Conservation (phyloP, 805 yeast genomes). For the Myxozyma monticola region DNA sequence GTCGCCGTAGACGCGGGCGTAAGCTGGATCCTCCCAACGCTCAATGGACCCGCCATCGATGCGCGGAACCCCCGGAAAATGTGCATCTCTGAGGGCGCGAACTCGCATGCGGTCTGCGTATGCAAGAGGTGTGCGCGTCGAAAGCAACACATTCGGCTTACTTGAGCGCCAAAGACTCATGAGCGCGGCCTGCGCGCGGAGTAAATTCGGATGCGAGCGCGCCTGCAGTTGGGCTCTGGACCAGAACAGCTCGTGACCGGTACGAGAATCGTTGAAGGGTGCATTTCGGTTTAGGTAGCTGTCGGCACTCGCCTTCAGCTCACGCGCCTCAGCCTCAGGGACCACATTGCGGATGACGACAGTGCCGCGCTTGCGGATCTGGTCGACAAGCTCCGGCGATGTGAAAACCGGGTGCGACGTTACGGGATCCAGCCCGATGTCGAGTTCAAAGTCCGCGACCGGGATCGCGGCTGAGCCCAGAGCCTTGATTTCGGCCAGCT, state of each 20-base stretch:
- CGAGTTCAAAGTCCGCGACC: conserved; percentile 6
- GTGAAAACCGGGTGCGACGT: not conserved
- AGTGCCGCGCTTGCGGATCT: conserved; percentile 35
- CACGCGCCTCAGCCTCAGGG: conserved; percentile 34
- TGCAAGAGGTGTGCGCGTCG: conserved; percentile 40
- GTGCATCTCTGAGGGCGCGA: no score
- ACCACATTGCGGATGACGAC: conserved; percentile 41
- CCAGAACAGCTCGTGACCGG: conserved; percentile 46
- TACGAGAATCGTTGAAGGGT: conserved; percentile 37
- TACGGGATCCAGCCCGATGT: conserved; percentile 2
- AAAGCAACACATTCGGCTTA: conserved; percentile 36
- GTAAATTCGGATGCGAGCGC: conserved; percentile 43
- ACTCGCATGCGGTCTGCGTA: conserved; percentile 49
- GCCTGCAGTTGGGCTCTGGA: conserved; percentile 44
- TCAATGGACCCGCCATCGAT: conserved; percentile 48
- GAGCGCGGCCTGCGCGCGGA: conserved; percentile 37
- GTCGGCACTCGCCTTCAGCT: conserved; percentile 33
- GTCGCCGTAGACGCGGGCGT: conserved; percentile 41
- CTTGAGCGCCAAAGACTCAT: conserved; percentile 39
- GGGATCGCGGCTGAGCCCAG: conserved; percentile 11
- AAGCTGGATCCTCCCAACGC: conserved; percentile 49
- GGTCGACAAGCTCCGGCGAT: not conserved
- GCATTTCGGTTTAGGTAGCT: conserved; percentile 34
- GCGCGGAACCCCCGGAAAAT: conserved; percentile 45
- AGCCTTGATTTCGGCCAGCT: conserved; percentile 3